phyloP scores from a whole-genome alignment of 805 yeast genomes.

The Metschnikowia continentalis region DNA sequence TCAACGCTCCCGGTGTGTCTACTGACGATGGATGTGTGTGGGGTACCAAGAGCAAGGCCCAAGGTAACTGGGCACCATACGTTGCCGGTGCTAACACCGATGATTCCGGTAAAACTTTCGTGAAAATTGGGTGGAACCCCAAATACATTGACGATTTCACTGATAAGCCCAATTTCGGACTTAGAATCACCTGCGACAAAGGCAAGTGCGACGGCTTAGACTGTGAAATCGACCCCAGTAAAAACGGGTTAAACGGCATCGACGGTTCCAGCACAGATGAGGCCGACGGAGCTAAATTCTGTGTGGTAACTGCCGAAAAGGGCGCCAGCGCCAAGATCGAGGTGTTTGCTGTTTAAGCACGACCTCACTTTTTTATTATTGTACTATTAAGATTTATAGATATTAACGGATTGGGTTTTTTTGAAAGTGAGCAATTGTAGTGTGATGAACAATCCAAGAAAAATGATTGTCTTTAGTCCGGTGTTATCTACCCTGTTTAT shows the following conservation, averaged over 20 bases:
- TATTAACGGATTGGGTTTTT: background rate
- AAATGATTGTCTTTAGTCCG: background rate
- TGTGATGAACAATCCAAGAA: background rate
- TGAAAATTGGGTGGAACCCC: slow-evolving; percentile 91
- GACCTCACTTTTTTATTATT: background rate
- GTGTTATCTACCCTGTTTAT: background rate
- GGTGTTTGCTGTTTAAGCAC: slow-evolving; percentile 42
- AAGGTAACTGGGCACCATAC: slow-evolving; percentile 91
- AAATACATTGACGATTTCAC: slow-evolving; percentile 65
- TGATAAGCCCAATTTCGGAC: slow-evolving; percentile 62
- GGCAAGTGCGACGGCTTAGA: slow-evolving; percentile 67
- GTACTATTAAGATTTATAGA: slow-evolving; percentile 1
- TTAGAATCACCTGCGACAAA: slow-evolving; percentile 67
- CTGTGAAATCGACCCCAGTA: slow-evolving; percentile 79
- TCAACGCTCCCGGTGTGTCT: slow-evolving; percentile 80
- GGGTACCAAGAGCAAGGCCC: slow-evolving; percentile 67
- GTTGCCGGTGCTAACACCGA: slow-evolving; percentile 91
- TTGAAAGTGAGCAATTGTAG: background rate
- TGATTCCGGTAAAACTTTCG: slow-evolving; percentile 61
- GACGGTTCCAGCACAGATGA: slow-evolving; percentile 41
- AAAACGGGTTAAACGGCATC: slow-evolving; percentile 54
- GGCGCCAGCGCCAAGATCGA: slow-evolving; percentile 66
- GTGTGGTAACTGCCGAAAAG: slow-evolving; percentile 74
- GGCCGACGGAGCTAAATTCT: slow-evolving; percentile 63
- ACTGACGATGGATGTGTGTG: slow-evolving; percentile 76